Percentiles rank a stretch among this genome's conserved stretches.
These are phyloP conservation scores for Fusarium subglutinans DNA, from an alignment of 2,329 filamentous ascomycete species.

Conservation along the genomic window DNA sequence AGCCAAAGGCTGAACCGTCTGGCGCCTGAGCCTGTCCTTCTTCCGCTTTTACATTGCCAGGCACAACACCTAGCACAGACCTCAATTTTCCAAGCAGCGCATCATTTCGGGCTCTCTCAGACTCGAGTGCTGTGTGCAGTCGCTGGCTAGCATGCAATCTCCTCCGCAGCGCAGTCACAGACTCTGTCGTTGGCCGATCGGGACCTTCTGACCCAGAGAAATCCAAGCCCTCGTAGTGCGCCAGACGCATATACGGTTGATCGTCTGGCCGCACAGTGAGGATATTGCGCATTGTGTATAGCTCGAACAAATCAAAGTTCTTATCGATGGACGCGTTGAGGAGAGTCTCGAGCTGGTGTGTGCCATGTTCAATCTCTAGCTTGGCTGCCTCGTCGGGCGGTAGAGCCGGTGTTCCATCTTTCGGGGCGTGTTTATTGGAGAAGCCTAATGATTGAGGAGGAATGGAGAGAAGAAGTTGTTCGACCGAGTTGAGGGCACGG, in stretches of 20 bases:
- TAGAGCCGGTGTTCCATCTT: slow-evolving; percentile 46
- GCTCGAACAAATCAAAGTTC: slow-evolving; percentile 86
- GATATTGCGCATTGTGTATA: slow-evolving; percentile 90
- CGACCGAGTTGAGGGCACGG: slow-evolving; percentile 86
- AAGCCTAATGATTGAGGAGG: slow-evolving; percentile 86
- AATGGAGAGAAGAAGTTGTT: slow-evolving; percentile 79
- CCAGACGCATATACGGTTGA: slow-evolving; percentile 80
- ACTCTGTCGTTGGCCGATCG: slow-evolving; percentile 67
- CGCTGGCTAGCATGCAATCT: slow-evolving; percentile 82
- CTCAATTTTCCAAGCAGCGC: slow-evolving; percentile 73
- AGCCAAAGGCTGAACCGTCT: slow-evolving; percentile 57
- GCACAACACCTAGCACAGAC: slow-evolving; percentile 49
- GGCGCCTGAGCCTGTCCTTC: slow-evolving; percentile 21
- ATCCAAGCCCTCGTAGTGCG: slow-evolving; percentile 81
- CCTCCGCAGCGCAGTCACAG: slow-evolving; percentile 75
- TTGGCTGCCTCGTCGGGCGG: slow-evolving; percentile 54
- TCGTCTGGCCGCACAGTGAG: slow-evolving; percentile 75
- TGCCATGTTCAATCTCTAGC: slow-evolving; percentile 85
- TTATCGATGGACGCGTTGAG: slow-evolving; percentile 84
- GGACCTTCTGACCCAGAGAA: slow-evolving; percentile 45
- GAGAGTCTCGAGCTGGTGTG: slow-evolving; percentile 84
- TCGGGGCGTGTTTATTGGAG: slow-evolving; percentile 58
- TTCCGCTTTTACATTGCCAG: slow-evolving; percentile 41
- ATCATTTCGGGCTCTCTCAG: slow-evolving; percentile 77
- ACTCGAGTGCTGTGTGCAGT: slow-evolving; percentile 73